Conservation (phyloP, 2,329 filamentous ascomycete species). For the Colletotrichum filicis region DNA sequence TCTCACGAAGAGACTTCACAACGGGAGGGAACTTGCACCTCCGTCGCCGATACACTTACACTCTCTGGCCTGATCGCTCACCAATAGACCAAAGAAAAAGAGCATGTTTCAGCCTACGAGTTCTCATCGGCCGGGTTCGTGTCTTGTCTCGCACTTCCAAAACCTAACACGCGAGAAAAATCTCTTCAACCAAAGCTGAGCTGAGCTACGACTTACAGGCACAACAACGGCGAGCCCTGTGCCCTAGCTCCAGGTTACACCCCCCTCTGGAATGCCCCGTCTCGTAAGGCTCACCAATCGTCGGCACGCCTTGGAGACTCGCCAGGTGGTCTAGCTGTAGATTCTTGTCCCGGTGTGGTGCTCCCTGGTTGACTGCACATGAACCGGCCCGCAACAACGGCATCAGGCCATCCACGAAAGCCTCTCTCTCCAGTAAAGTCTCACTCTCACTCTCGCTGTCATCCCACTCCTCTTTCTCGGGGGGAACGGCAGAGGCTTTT, state of each 20-base stretch:
- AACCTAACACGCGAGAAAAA: neutral
- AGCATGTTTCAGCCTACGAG: neutral
- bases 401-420: slow-evolving; percentile 17
- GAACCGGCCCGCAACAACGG: slow-evolving; percentile 9
- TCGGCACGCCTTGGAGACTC: neutral
- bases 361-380: neutral
- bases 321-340: neutral
- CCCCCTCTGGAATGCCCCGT: neutral
- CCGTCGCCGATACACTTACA: neutral
- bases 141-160: neutral
- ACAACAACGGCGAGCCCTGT: neutral
- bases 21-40: neutral
- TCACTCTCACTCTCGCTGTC: neutral
- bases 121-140: neutral
- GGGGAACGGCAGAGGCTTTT: too few species aligned
- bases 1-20: neutral
- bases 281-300: neutral
- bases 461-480: neutral
- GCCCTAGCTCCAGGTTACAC: neutral
- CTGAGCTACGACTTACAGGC: neutral
- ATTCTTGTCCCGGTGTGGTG: neutral
- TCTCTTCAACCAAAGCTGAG: neutral
- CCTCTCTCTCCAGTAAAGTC: neutral
- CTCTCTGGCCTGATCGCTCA: neutral
- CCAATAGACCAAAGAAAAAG: neutral